phyloP scores from a whole-genome alignment of 768 basidiomycete species.

The Albatrellus ellisii region DNA sequence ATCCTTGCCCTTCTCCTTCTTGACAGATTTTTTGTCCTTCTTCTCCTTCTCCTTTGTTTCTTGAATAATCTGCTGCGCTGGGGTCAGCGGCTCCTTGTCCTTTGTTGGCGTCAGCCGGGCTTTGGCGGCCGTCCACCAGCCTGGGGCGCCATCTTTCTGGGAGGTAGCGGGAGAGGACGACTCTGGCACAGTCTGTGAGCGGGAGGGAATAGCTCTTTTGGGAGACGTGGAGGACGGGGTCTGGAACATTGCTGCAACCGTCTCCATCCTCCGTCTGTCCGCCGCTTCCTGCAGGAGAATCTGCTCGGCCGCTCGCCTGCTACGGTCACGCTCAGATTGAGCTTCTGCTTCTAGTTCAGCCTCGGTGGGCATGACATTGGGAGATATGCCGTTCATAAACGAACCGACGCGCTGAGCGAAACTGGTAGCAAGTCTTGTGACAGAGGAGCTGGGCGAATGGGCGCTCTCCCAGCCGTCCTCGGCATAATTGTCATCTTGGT shows the following conservation, averaged over 20 bases:
- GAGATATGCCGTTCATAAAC: constrained; percentile 28
- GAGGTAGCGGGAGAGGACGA: constrained; percentile 47
- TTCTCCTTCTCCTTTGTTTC: constrained; percentile 60
- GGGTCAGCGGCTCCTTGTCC: constrained; percentile 64
- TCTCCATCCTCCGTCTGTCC: constrained; percentile 55
- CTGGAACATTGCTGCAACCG: constrained; percentile 66
- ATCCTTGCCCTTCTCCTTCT: constrained; percentile 23
- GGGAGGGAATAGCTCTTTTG: constrained; percentile 44
- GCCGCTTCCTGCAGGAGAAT: constrained; percentile 63
- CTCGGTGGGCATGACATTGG: constrained; percentile 40
- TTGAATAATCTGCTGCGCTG: constrained; percentile 71
- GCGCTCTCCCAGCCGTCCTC: constrained; percentile 30
- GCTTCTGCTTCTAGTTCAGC: constrained; percentile 78
- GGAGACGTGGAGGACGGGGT: constrained; percentile 20
- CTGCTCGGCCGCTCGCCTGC: constrained; percentile 63
- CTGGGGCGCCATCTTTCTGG: constrained; percentile 40
- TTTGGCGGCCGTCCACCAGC: constrained; percentile 70
- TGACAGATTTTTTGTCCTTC: constrained; percentile 25
- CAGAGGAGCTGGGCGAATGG: constrained; percentile 55
- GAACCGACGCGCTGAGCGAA: constrained; percentile 65
- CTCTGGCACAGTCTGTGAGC: constrained; percentile 34
- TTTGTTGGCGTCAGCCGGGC: constrained; percentile 69
- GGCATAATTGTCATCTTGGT: constrained; percentile 28
- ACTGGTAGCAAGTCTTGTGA: constrained; percentile 60
- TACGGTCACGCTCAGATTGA: constrained; percentile 60